These are phyloP conservation scores for Melastoma malabathricum DNA, from an alignment of 345 rosid genomes.

Conservation along the genomic window DNA sequence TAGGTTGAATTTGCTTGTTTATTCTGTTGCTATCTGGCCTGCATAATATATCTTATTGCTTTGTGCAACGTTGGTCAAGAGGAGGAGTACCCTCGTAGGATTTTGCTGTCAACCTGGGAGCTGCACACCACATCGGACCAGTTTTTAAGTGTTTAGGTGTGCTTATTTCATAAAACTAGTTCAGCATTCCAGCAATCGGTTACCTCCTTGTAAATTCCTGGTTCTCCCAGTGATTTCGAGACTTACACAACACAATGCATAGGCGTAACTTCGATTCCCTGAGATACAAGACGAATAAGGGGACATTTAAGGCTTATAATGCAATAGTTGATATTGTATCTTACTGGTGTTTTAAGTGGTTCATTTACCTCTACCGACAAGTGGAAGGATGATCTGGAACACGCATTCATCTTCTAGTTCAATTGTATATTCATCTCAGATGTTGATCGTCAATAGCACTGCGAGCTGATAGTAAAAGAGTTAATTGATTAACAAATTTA, in stretches of 20 bases:
- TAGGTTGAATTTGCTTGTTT: no score
- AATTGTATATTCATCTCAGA: constrained; percentile 59
- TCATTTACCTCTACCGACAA: constrained; percentile 65
- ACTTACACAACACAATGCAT: constrained; percentile 73
- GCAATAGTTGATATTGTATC: not conserved
- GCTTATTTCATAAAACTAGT: no score
- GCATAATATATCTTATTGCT: no score
- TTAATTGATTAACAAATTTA: not conserved
- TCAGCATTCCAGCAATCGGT: not conserved
- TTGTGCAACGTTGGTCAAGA: not conserved
- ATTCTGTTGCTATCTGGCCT: no score
- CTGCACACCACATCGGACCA: constrained; percentile 9
- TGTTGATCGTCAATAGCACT: not conserved
- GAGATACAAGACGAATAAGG: not conserved
- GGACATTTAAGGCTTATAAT: not conserved
- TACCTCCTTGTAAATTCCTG: constrained; percentile 58
- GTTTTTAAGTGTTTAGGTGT: no score
- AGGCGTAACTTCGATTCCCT: constrained; percentile 78
- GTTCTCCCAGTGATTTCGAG: constrained; percentile 71
- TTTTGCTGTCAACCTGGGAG: constrained; percentile 2
- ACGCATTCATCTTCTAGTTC: constrained; percentile 39
- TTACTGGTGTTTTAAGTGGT: not conserved
- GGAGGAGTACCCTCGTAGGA: constrained; percentile 8
- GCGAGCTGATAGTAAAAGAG: not conserved
- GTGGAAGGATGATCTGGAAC: constrained; percentile 42